Evolutionary conservation across 306 rosid species (phyloP), one percentile per base, ranked within the genome.

Genomic region (Cucurbita maxima): DNA sequence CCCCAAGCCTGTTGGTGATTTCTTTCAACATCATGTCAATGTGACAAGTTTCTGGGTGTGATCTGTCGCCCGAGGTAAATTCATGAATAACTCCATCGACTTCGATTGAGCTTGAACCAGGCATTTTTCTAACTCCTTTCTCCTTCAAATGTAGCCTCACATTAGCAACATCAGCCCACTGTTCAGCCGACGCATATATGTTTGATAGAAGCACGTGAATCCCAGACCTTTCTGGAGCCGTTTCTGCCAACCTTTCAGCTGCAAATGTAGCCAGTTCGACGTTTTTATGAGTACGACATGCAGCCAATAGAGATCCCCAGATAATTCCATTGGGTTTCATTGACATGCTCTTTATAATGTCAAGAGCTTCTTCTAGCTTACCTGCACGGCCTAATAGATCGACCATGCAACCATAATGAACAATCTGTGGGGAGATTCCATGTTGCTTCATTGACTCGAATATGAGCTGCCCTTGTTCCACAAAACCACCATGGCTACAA

Each of bases 321-420:
- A 89, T 82, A 64, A 92, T 86, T 19, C 84, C 92, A 74, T 86
- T 88, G 8, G 92, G 88, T 75, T 88, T 83, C 86, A 88, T 83
- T 71, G 96, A 89, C 97, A 89, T 89, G 79, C 81, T 74, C 74
- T 84, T 82, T 63, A 86, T 83, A 72, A 89, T 77, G 83, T 82
- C 80, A 51, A 83, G 62, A 76, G 93, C 96, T 82, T 92, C 94
- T 80, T 72, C 82, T 71, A 92, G 63, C 73, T 82, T 63, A 36
- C 93, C 91, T 13, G 87, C 91, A 59, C 91, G 86, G 48, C 96
- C 87, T 3, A 91, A 83, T 74, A 91, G 83, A 82, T 91, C 97
- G 70, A 89, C 85, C 93, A 91, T 83, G 76, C 96, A 91, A 55
- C 97, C 96, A 52, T 87, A 89, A 70, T 89, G 97, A 51, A 87